Percentiles rank a stretch among this genome's conserved stretches.
phyloP scores from a whole-genome alignment of 805 yeast species.

The Diddensiella santjacobensis region DNA sequence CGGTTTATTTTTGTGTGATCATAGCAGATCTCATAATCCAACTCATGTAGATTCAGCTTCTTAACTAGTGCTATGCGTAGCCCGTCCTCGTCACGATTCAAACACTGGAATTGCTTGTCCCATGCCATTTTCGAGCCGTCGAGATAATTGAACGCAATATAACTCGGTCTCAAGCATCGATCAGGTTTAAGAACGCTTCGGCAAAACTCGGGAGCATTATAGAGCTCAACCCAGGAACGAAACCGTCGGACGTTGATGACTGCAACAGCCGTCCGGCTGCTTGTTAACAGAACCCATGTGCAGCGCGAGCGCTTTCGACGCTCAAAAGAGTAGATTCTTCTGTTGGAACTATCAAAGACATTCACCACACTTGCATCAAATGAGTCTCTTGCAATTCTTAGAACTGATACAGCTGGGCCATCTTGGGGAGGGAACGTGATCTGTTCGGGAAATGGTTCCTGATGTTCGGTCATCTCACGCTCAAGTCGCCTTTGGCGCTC shows the following conservation, averaged over 20 bases:
- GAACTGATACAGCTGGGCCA: neutral
- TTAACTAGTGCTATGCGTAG: slow-evolving; percentile 1
- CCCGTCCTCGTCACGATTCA: neutral
- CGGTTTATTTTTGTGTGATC: slow-evolving; percentile 5
- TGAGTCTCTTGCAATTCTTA: neutral
- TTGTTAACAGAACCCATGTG: neutral
- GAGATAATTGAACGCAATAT: neutral
- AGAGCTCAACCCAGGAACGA: neutral
- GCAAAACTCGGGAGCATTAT: neutral
- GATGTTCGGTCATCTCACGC: no score
- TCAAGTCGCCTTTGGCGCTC: neutral
- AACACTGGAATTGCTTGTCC: neutral
- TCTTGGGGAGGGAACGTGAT: neutral
- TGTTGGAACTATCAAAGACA: slow-evolving; percentile 1
- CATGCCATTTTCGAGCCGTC: neutral
- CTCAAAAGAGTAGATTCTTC: neutral
- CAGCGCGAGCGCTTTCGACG: neutral
- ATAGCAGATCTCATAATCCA: slow-evolving; percentile 12
- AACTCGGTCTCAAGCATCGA: neutral
- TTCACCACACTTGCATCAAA: slow-evolving; percentile 1
- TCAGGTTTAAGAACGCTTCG: neutral
- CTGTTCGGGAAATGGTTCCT: no score
- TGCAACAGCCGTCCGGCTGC: neutral
- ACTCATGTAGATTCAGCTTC: neutral
- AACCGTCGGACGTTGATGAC: neutral